Percentiles rank a stretch among this genome's conserved stretches.
phyloP scores from a whole-genome alignment of 225 moss, liverwort and hornwort species.

The Anthoceros angustus region DNA sequence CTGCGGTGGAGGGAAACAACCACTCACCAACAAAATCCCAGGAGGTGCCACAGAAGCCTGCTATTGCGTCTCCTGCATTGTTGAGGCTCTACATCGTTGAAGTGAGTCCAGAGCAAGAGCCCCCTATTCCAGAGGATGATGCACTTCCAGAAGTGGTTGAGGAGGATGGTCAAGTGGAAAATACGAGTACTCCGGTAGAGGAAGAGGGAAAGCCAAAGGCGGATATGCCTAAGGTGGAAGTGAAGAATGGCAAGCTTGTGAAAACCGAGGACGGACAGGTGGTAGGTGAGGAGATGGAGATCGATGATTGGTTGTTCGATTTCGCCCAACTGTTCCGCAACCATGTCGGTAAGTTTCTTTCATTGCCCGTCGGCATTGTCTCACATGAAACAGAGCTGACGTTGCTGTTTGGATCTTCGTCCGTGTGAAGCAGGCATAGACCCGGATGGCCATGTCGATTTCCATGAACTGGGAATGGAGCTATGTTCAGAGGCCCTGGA shows the following conservation, averaged over 20 bases:
- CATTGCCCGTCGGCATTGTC: neutral
- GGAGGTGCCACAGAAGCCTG: constrained; percentile 3
- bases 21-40: constrained; percentile 6
- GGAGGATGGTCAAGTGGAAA: constrained; percentile 13
- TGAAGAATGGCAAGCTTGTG: constrained; percentile 15
- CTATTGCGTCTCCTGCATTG: constrained; percentile 10
- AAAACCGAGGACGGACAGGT: constrained; percentile 35
- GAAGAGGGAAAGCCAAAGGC: constrained; percentile 9
- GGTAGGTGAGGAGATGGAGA: constrained; percentile 42
- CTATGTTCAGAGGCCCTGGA: constrained; percentile 39
- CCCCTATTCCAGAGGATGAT: constrained; percentile 35
- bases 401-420: neutral
- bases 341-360: constrained; percentile 30
- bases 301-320: constrained; percentile 47
- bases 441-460: constrained; percentile 43
- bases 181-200: neutral
- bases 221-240: constrained; percentile 17
- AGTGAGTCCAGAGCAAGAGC: constrained; percentile 32
- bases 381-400: neutral
- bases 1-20: constrained; percentile 8
- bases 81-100: constrained; percentile 35
- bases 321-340: constrained; percentile 42
- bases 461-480: constrained; percentile 44
- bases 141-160: constrained; percentile 7
- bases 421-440: constrained; percentile 26